phyloP scores from a whole-genome alignment of 305 asterid species.

The Salvia sclarea region DNA sequence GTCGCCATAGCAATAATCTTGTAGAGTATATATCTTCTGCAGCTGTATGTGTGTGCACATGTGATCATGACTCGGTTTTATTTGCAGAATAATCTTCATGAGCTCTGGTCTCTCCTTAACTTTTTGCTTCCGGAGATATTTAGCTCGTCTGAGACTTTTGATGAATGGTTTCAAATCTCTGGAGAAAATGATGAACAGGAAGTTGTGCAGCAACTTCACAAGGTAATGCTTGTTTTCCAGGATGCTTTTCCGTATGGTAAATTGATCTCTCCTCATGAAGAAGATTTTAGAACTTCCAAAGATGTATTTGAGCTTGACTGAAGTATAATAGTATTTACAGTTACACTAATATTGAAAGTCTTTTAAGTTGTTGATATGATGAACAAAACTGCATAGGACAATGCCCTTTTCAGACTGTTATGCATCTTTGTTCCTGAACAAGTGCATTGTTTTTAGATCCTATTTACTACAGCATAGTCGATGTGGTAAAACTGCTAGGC shows the following conservation, averaged over 20 bases:
- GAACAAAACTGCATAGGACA: background rate
- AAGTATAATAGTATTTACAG: background rate
- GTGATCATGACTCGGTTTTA: slow-evolving; percentile 24
- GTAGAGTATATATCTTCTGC: slow-evolving; percentile 5
- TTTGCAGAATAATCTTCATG: slow-evolving; percentile 97
- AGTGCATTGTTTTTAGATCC: background rate
- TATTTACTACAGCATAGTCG: background rate
- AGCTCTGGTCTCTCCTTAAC: slow-evolving; percentile 97
- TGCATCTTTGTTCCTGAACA: slow-evolving; percentile 5
- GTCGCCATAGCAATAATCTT: slow-evolving; percentile 9
- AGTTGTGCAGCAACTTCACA: slow-evolving; percentile 99
- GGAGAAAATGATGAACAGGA: slow-evolving; percentile 99
- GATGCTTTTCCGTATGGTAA: slow-evolving; percentile 1
- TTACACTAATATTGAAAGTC: background rate
- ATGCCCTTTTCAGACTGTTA: background rate
- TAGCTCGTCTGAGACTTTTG: slow-evolving; percentile 98
- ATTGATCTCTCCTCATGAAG: background rate
- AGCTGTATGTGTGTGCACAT: background rate
- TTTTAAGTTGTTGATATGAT: background rate
- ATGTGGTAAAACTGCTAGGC: background rate
- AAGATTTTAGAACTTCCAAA: slow-evolving; percentile 4
- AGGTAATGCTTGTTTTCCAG: slow-evolving; percentile 46
- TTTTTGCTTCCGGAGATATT: slow-evolving; percentile 97
- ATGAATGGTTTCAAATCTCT: slow-evolving; percentile 99
- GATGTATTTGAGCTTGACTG: background rate